These are phyloP conservation scores for Axilococcus clingmanii DNA, from an alignment of 139 green algal species.

Conservation along the genomic window DNA sequence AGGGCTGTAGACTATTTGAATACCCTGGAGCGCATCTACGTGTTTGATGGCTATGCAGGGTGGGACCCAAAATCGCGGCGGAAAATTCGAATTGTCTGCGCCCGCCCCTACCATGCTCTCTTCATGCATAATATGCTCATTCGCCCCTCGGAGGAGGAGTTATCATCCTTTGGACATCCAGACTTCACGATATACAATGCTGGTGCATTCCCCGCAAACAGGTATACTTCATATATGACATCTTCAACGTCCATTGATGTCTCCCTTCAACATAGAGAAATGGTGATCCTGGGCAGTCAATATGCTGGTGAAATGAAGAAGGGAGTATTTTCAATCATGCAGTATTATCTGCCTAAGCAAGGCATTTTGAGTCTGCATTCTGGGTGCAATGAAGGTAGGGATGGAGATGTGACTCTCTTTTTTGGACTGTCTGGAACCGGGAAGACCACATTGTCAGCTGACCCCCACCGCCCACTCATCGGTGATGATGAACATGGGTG, in stretches of 20 bases:
- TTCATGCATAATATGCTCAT: constrained; percentile 99
- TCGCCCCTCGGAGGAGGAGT: constrained; percentile 18
- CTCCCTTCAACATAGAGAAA: constrained; percentile 60
- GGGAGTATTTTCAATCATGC: constrained; percentile 56
- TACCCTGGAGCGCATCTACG: constrained; percentile 64
- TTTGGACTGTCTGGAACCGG: constrained; percentile 77
- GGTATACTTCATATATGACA: constrained; percentile 83
- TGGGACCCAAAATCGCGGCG: constrained; percentile 51
- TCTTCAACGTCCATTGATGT: constrained; percentile 78
- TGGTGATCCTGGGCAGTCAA: constrained; percentile 79
- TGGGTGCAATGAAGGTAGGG: constrained; percentile 71
- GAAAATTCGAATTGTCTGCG: constrained; percentile 79
- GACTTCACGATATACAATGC: constrained; percentile 96
- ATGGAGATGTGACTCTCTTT: constrained; percentile 71
- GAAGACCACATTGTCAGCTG: constrained; percentile 71
- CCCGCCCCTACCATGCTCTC: constrained; percentile 85
- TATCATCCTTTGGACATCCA: constrained; percentile 62
- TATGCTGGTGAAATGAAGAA: constrained; percentile 64
- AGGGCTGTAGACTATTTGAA: constrained; percentile 86
- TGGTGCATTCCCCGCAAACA: constrained; percentile 77
- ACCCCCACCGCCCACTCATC: constrained; percentile 74
- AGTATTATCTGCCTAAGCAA: constrained; percentile 83
- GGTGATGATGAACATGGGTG: constrained; percentile 94
- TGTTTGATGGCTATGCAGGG: constrained; percentile 77
- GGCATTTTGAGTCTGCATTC: constrained; percentile 84